phyloP scores from a whole-genome alignment of 768 basidiomycete species.

The Lactifluus piperatus region DNA sequence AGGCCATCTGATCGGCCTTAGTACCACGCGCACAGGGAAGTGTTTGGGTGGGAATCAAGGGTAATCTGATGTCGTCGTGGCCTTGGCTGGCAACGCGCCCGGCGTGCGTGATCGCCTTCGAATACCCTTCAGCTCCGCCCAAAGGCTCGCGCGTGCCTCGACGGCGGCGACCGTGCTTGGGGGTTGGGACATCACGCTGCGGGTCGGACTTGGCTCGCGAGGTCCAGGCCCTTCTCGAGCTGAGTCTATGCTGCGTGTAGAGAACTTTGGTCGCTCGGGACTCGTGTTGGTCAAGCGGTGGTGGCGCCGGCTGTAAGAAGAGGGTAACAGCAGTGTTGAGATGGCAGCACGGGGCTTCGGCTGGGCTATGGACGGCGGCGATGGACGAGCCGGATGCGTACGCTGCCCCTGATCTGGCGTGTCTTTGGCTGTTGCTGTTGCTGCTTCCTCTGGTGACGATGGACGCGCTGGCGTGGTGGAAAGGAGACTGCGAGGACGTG shows the following conservation, averaged over 20 bases:
- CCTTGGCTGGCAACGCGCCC: neutral
- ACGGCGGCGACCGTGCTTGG: neutral
- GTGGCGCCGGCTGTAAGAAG: neutral
- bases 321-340: neutral
- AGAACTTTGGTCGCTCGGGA: constrained; percentile 29
- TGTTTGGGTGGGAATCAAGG: neutral
- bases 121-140: constrained; percentile 19
- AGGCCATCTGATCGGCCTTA: neutral
- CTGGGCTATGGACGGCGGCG: constrained; percentile 19
- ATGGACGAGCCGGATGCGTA: constrained; percentile 22
- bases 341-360: constrained; percentile 10
- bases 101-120: constrained; percentile 14
- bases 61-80: neutral
- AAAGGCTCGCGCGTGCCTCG: constrained; percentile 14
- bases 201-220: constrained; percentile 34
- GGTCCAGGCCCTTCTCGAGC: constrained; percentile 3
- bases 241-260: constrained; percentile 22
- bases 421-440: neutral
- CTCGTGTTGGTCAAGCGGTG: constrained; percentile 2
- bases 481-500: constrained; percentile 24
- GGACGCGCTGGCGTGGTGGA: constrained; percentile 25
- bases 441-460: neutral
- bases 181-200: constrained; percentile 21
- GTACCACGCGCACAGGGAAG: neutral
- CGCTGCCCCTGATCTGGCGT: neutral